phyloP scores from a whole-genome alignment of 1,284 basidiomycete species.

The Melampsora larici-populina region DNA sequence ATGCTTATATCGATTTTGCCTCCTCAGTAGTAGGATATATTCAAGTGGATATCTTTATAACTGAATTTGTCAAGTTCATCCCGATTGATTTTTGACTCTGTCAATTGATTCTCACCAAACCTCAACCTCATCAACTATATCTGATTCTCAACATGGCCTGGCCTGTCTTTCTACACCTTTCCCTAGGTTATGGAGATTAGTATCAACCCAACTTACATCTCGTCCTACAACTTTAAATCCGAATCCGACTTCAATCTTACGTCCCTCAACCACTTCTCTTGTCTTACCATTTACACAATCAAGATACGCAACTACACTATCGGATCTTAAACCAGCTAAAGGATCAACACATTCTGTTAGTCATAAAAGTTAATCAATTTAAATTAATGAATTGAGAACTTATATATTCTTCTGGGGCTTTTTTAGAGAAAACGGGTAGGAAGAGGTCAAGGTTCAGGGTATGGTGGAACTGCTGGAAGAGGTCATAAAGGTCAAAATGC shows the following conservation, averaged over 20 bases:
- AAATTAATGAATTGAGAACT: background rate
- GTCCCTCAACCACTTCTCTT: background rate
- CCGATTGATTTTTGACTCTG: too few species aligned
- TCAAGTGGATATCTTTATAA: too few species aligned
- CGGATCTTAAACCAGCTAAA: conserved; percentile 39
- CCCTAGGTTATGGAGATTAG: background rate
- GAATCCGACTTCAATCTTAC: background rate
- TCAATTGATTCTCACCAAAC: too few species aligned
- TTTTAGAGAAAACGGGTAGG: conserved; percentile 70
- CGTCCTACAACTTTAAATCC: background rate
- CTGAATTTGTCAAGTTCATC: too few species aligned
- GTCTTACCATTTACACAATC: background rate
- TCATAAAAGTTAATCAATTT: background rate
- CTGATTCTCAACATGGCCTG: too few species aligned
- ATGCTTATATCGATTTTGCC: too few species aligned
- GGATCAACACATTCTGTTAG: conserved; percentile 39
- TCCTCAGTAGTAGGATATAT: too few species aligned
- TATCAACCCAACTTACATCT: background rate
- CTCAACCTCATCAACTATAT: too few species aligned
- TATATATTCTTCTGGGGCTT: background rate
- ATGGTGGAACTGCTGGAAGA: conserved; percentile 85
- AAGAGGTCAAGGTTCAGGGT: conserved; percentile 82
- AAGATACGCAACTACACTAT: conserved; percentile 10
- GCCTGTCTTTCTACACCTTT: background rate
- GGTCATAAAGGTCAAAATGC: conserved; percentile 97